Evolutionary conservation across 2,329 filamentous ascomycete species (phyloP).

Genomic region (Orbilia blumenaviensis): DNA sequence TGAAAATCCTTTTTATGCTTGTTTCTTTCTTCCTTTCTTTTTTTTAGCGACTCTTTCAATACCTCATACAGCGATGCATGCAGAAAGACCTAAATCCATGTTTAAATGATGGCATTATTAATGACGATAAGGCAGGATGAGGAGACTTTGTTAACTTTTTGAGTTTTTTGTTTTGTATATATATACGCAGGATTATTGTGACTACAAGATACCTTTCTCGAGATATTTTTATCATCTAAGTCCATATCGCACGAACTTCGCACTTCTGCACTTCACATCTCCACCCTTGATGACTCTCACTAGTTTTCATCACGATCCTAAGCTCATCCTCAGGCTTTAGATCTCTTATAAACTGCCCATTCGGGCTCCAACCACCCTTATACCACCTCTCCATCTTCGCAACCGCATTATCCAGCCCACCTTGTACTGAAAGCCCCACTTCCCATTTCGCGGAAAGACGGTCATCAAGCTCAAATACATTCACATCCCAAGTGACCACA

Average conservation of each 20-base stretch:
- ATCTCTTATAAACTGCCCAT: constrained; percentile 29
- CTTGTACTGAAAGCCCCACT: not conserved
- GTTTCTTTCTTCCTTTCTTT: no score
- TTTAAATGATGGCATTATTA: no score
- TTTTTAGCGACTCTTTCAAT: not conserved
- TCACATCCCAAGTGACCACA: constrained; percentile 37
- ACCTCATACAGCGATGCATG: no score
- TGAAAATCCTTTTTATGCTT: no score
- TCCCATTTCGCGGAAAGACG: constrained; percentile 36
- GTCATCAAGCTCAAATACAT: constrained; percentile 20
- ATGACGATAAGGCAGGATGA: no score
- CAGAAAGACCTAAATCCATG: no score
- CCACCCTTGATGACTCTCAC: constrained; percentile 27
- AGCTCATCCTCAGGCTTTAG: constrained; percentile 47
- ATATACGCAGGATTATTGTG: not conserved
- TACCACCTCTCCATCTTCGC: constrained; percentile 30
- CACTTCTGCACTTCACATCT: constrained; percentile 32
- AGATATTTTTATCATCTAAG: not conserved
- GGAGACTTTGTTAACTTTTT: no score
- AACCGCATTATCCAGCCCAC: not conserved
- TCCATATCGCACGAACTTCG: constrained; percentile 31
- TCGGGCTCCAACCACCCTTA: constrained; percentile 27
- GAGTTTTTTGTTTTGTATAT: not conserved
- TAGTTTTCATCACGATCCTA: constrained; percentile 52
- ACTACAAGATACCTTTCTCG: not conserved